A percentile compares a stretch with the other conserved stretches of the same genome.
Conservation (phyloP, 176 grass and related monocot species). For the Cenchrus fungigraminus region DNA sequence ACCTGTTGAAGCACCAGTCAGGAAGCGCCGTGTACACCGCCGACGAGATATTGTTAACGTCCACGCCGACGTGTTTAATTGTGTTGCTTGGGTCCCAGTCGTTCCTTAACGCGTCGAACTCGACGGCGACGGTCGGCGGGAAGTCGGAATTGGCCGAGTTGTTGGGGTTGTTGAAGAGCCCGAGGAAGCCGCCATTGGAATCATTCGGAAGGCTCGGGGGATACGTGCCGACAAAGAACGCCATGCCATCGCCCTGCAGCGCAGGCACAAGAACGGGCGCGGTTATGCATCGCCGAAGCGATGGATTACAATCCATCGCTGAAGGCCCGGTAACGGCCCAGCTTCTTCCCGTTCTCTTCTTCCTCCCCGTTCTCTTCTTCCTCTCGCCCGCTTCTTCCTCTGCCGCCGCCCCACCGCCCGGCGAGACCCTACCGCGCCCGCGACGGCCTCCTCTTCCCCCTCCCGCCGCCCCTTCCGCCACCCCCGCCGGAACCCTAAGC, state of each 20-base stretch:
- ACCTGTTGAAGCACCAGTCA: constrained; percentile 16
- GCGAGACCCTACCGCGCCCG: too few relatives aligned
- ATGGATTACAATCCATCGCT: too few relatives aligned
- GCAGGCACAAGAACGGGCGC: too few relatives aligned
- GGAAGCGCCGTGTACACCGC: neutral
- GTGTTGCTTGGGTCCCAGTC: constrained; percentile 7
- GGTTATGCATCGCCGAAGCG: too few relatives aligned
- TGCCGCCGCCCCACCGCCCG: too few relatives aligned
- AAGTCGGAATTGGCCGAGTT: neutral
- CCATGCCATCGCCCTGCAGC: constrained; percentile 32
- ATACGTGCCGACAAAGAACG: constrained; percentile 32
- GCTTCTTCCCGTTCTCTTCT: too few relatives aligned
- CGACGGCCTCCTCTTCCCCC: too few relatives aligned
- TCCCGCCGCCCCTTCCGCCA: too few relatives aligned
- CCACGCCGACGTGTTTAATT: neutral
- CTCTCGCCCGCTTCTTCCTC: too few relatives aligned
- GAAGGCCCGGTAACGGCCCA: too few relatives aligned
- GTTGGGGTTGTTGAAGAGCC: constrained; percentile 15
- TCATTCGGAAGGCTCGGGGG: neutral
- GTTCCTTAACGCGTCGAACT: constrained; percentile 36
- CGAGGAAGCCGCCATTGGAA: constrained; percentile 18
- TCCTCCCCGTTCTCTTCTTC: too few relatives aligned
- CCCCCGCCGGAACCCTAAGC: too few relatives aligned
- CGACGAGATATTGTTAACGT: constrained; percentile 30
- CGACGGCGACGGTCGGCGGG: constrained; percentile 22